Evolutionary conservation across 495 filamentous ascomycete species (phyloP).

Genomic region (Pseudevernia furfuracea): DNA sequence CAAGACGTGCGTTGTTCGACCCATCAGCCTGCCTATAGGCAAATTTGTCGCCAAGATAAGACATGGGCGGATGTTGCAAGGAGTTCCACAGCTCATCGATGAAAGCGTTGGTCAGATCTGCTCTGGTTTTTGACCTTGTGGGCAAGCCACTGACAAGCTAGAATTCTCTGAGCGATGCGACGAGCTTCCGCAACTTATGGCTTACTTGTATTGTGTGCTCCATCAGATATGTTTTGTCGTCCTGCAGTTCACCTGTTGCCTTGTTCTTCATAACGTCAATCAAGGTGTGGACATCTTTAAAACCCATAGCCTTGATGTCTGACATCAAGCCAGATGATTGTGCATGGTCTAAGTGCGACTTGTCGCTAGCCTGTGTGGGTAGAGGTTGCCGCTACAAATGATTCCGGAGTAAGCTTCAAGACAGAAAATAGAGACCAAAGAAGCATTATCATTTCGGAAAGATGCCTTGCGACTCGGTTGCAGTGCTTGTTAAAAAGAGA

Average conservation of each 20-base stretch:
- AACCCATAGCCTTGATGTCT: slow-evolving; percentile 56
- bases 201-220: slow-evolving; percentile 36
- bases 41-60: slow-evolving; percentile 58
- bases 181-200: neutral
- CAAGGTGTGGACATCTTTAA: slow-evolving; percentile 50
- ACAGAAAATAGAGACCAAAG: neutral
- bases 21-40: slow-evolving; percentile 66
- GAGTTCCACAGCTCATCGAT: slow-evolving; percentile 63
- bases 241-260: slow-evolving; percentile 44
- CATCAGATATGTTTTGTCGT: slow-evolving; percentile 75
- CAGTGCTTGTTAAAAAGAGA: neutral
- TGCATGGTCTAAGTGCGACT: slow-evolving; percentile 45
- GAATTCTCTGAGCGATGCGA: slow-evolving; percentile 2
- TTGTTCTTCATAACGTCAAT: slow-evolving; percentile 47
- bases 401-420: neutral
- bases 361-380: slow-evolving; percentile 59
- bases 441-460: neutral
- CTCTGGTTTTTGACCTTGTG: slow-evolving; percentile 50
- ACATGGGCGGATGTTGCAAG: slow-evolving; percentile 45
- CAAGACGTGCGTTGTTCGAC: slow-evolving; percentile 43
- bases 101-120: slow-evolving; percentile 61
- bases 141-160: slow-evolving; percentile 61
- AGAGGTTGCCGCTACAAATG: slow-evolving; percentile 44
- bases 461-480: neutral
- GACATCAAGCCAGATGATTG: slow-evolving; percentile 49